Base-by-base conservation (phyloP, 2,329 filamentous ascomycete species). In the Aspergillus cejpii region DNA sequence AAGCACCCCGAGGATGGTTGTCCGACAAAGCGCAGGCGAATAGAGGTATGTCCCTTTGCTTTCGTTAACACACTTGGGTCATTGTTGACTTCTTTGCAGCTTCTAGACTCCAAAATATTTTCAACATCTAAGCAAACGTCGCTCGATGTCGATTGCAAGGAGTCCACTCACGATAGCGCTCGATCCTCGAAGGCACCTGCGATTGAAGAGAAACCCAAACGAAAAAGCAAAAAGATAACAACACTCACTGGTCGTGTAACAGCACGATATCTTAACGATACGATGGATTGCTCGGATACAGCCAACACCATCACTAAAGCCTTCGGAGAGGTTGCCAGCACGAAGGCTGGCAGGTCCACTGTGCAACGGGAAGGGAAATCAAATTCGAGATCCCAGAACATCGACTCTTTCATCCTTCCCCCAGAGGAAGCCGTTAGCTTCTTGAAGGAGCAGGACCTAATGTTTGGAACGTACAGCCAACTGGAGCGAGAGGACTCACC, bases 401-500 rank as follows among this genome's bases (percentile, higher is more conserved):
- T 33, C 63, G 77, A 14, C 62, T 88, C 14, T 63, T 70, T 79
- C 3, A 67, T 94, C 2, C 69, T 87, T 8, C 87, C 85, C 1
- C 87, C 87, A 0, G 72, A 70, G 38, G 77, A 83, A 19, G 88
- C 87, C 1, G 66, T 83, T 34, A 77, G 77, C 41, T 76, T 84
- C 53, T 77, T 85, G 11, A 73, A 78, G 2, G 72, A 77, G 1
- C 88, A 92, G 61, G 80, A 89, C 48, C 86, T 90, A 58, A 68
- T 94, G 0, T 94, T 94, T 65, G 88, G 87, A 1, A 92, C 87
- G 0, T 90, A 85, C 1, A 94, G 88, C 62, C 88, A 94, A 62
- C 69, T 94, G 19, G 84, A 83, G 11, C 71, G 76, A 43, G 85
- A 88, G 45, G 80, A 88, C 27, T 86, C 84, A 0, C 84, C 85